Base-by-base conservation (phyloP, 129 eudicot species). In the Heracleum sosnowskyi region DNA sequence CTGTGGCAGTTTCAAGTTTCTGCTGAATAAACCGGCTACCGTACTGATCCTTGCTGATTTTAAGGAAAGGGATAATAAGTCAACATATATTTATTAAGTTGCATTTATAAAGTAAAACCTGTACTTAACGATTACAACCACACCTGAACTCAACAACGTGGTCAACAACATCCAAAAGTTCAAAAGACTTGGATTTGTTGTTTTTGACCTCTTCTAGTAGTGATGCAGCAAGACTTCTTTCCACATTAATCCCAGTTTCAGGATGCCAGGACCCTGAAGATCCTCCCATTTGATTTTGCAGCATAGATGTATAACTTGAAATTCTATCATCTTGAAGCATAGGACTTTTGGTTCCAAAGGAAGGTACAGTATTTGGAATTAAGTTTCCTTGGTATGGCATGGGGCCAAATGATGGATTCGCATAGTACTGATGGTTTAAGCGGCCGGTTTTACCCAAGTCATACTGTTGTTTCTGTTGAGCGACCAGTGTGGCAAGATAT, bases 1-100 rank as follows among this genome's bases (percentile, higher is more conserved):
- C 49, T 18, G 93, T 79, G 42, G 98, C 97, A 72, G 91, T 87
- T 81, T 95, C 98, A 69, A 95, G 90, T 82, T 91, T 95, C 94
- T 91, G 96, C 84, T 95, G 98, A 83, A 95, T 95, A 86, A 90
- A 92, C 35, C 96, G 92, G 81, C 98, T 95, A 51, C 98, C 98
- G 79, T 85, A 88, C 74, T 91, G 98, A 91, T 91, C 97, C 84
- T 40, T 87, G 73, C 98, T 95, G 81, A 80, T 80, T 29, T 45
- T 42, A 60, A 47, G 76, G 31, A 73, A 71, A 55, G 22, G 83
- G 41, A 79, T 39, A 76, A 71, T 20, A 55, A 70, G 45, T 79
- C 36, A 7, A 71, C n/a, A 26, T 73, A 77, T 41, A 77, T 13
- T 75, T 40, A 60, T 77, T 29, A 35, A 34, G 73, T 64, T 22